Evolutionary conservation across 345 rosid genomes (phyloP).

Genomic region (Rhodomyrtus tomentosa): DNA sequence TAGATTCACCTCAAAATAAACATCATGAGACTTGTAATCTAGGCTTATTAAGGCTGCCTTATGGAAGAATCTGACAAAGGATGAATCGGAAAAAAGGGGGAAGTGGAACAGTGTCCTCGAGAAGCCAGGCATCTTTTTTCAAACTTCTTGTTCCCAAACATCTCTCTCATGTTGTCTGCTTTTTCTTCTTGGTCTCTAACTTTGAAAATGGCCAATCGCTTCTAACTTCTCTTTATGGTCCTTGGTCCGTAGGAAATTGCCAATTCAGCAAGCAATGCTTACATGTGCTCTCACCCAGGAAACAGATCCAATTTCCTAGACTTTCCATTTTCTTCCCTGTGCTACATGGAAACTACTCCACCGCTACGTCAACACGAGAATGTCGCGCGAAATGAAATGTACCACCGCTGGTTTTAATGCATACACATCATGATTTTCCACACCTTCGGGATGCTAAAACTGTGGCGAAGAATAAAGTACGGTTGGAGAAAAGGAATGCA

Average conservation of each 20-base stretch:
- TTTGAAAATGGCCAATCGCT: not conserved
- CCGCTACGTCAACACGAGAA: not conserved
- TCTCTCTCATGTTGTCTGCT: constrained; percentile 34
- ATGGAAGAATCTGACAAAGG: constrained; percentile 55
- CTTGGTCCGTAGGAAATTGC: constrained; percentile 18
- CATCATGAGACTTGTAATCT: constrained; percentile 29
- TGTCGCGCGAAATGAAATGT: not conserved
- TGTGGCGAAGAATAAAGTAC: not conserved
- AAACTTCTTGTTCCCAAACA: constrained; percentile 15
- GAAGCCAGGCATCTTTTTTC: constrained; percentile 72
- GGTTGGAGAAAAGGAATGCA: not conserved
- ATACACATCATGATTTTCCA: not conserved
- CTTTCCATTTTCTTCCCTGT: not conserved
- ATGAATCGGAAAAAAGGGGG: constrained; percentile 36
- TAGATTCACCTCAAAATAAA: constrained; percentile 41
- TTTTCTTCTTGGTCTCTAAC: constrained; percentile 31
- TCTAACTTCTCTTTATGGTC: not conserved
- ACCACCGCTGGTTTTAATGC: not conserved
- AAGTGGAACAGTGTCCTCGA: constrained; percentile 34
- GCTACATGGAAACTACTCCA: not conserved
- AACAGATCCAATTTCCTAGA: not conserved
- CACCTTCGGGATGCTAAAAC: not conserved
- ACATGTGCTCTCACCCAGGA: constrained; percentile 9
- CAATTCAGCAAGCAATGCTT: constrained; percentile 27
- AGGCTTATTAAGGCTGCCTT: constrained; percentile 52